Evolutionary conservation across 2,329 filamentous ascomycete species (phyloP), one percentile per base, ranked within the genome.

Genomic region (Dryadomyces sulphureus): DNA sequence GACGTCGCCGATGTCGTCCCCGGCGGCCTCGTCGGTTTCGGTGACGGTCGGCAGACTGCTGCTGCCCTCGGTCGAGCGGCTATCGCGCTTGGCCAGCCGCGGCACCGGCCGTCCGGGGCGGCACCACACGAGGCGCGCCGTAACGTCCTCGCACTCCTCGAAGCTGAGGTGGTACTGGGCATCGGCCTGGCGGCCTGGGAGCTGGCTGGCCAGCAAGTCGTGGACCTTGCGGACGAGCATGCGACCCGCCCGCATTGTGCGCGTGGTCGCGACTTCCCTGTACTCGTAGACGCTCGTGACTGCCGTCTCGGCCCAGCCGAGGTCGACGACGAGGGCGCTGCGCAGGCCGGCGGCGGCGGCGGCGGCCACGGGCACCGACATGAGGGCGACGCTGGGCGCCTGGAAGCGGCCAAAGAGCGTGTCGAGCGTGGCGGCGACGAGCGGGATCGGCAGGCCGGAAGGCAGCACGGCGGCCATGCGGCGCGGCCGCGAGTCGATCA

Each of bases 281-380:
- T 88, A 94, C 63, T 98, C 92, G 58, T 89, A 96, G 7, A 96
- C 72, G 6, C 81, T 84, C 0, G 87, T 94, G 20, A 93, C 76
- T 0, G 81, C 74, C 0, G 89, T 94, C 62, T 96, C 92, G 38
- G 79, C 73, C 92, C 92, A 98, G 38, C 90, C 92, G 49, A 98
- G 72, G 57, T 98, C 88, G 34, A 98, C 70, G 0, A 96, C 77
- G 38, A 98, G 62, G 1, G 82, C 87, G n/a, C 85, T 86, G 14
- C 92, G 79, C 36, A 94, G 67, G 1, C 92, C 92, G 6, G 89
- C 88, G 7, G 82, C 83, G 3, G 89, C 75, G 7, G 82, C 70
- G 2, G 79, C 70, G 62, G 92, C 81, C 19, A 87, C 73, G 0
- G 90, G 77, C 0, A 77, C 75, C 1, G 88, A 86, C 56, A 95